Conservation (phyloP, 306 rosid genomes). For the Spatholobus suberectus region DNA sequence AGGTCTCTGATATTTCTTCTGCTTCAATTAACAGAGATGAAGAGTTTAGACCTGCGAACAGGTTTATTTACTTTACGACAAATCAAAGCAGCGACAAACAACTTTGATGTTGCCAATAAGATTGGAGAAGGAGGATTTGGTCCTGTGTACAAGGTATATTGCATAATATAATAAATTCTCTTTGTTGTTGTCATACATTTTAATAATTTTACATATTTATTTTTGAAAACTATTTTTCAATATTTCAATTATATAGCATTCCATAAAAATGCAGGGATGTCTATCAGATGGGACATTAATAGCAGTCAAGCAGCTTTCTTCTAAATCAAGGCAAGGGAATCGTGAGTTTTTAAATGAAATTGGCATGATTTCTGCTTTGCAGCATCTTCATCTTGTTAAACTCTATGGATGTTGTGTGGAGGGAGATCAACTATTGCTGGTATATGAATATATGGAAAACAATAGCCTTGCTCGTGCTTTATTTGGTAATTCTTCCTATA, state of each 20-base stretch:
- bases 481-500: slow-evolving; percentile 50
- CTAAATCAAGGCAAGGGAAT: slow-evolving; percentile 68
- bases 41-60: slow-evolving; percentile 50
- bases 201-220: not conserved
- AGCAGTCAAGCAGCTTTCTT: slow-evolving; percentile 67
- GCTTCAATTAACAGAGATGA: slow-evolving; percentile 49
- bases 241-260: not conserved
- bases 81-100: slow-evolving; percentile 63
- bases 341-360: slow-evolving; percentile 69
- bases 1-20: slow-evolving; percentile 27
- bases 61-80: slow-evolving; percentile 55
- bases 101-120: slow-evolving; percentile 62
- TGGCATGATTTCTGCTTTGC: slow-evolving; percentile 69
- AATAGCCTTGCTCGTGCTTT: slow-evolving; percentile 66
- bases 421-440: slow-evolving; percentile 56
- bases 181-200: not conserved
- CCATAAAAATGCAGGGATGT: slow-evolving; percentile 50
- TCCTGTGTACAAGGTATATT: slow-evolving; percentile 65
- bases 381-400: slow-evolving; percentile 64
- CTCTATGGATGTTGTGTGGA: slow-evolving; percentile 72
- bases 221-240: not conserved
- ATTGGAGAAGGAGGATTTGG: slow-evolving; percentile 90
- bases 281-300: slow-evolving; percentile 54
- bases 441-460: slow-evolving; percentile 69
- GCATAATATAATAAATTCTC: not conserved